Evolutionary conservation across 2,329 filamentous ascomycete species (phyloP), one percentile per base, ranked within the genome.

Genomic region (Graphium sp.): DNA sequence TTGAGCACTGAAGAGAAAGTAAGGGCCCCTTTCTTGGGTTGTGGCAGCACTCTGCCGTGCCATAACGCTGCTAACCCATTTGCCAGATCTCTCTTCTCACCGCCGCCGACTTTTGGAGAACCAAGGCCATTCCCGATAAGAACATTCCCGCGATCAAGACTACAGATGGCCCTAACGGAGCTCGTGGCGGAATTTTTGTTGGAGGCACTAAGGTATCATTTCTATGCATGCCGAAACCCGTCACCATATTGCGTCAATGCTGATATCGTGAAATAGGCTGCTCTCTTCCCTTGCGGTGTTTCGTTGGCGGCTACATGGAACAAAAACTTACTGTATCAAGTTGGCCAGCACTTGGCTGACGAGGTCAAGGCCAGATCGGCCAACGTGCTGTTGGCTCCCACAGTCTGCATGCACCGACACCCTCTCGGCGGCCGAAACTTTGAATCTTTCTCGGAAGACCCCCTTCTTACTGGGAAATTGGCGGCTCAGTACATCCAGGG

Each of bases 381-480:
- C 17, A 65, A 83, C 34, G 65, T 85, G 19, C 58, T 85, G 5
- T 61, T 87, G 7, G 80, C 74, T 0, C 80, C 79, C 3, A 85
- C 80, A 1, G 73, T 84, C 19, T 84, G 81, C 53, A 75, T 83
- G 59, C 81, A 89, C 42, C 68, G 82, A 11, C 79, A 79, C 28
- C 82, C 82, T 1, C 60, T 89, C 0, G 81, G 81, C n/a, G 82
- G 82, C 12, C 66, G 82, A 34, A 84, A 84, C 37, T 91, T 89
- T 39, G 82, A 91, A 50, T 84, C 80, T 0, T 89, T 84, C 47
- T 83, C 78, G 0, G 82, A 89, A 47, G 82, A 89, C 39, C 81
- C 81, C 1, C 64, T 75, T 7, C 60, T 91, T 5, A 81, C 79
- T 0, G 79, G 79, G 18, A 77, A 74, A 36, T 55, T 84, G 34